Conservation (phyloP, 2,329 filamentous ascomycete species). For the Akanthomyces lecanii region DNA sequence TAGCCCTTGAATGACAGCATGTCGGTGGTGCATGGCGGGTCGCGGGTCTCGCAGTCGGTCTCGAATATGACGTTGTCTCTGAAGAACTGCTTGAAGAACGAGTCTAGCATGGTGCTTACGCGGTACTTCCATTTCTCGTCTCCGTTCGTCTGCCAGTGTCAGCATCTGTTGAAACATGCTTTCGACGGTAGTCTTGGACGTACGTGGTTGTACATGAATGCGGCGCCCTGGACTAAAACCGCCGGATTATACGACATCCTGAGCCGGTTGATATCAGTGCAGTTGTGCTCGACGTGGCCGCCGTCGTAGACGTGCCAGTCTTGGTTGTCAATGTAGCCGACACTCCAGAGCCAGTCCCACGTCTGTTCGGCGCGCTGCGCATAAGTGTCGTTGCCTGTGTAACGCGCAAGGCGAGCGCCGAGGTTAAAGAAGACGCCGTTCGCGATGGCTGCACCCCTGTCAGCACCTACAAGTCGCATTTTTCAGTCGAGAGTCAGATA, state of each 20-base stretch:
- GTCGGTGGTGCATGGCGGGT: conserved; percentile 49
- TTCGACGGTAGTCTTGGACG: conserved; percentile 17
- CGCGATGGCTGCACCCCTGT: conserved; percentile 31
- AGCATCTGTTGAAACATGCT: not conserved
- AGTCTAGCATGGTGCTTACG: conserved; percentile 34
- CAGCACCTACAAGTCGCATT: too few relatives aligned
- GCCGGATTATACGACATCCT: conserved; percentile 56
- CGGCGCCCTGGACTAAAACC: conserved; percentile 49
- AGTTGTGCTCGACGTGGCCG: conserved; percentile 46
- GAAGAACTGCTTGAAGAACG: conserved; percentile 46
- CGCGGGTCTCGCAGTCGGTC: conserved; percentile 46
- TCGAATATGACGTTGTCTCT: conserved; percentile 57
- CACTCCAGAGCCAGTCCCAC: conserved; percentile 51
- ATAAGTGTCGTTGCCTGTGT: conserved; percentile 55
- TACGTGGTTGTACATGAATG: conserved; percentile 54
- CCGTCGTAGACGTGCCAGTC: conserved; percentile 59
- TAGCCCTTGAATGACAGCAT: conserved; percentile 56
- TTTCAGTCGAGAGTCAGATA: not conserved
- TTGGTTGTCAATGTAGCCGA: conserved; percentile 49
- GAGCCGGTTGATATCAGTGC: conserved; percentile 46
- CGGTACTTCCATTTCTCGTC: conserved; percentile 48
- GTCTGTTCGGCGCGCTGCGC: conserved; percentile 50
- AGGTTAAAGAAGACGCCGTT: conserved; percentile 49
- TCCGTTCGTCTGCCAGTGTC: conserved; percentile 20
- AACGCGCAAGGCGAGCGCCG: conserved; percentile 56